These are phyloP conservation scores for Albifimbria verrucaria DNA, from an alignment of 2,329 filamentous ascomycete species.

Conservation along the genomic window DNA sequence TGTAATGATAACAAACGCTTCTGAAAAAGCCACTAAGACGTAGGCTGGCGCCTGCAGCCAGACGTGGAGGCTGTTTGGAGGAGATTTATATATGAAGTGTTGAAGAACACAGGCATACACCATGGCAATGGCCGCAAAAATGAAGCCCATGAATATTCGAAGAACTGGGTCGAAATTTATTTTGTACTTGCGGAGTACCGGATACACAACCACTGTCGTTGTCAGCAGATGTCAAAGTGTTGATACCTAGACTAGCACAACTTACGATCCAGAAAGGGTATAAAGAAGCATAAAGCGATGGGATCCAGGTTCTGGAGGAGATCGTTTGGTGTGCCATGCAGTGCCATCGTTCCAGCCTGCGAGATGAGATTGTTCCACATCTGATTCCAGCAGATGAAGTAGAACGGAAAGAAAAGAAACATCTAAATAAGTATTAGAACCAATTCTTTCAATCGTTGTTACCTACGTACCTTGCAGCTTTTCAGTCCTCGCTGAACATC, in stretches of 20 bases:
- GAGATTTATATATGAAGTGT: conserved; percentile 16
- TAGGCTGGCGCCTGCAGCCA: conserved; percentile 10
- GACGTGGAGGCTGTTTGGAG: conserved; percentile 10
- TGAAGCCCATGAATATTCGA: conserved; percentile 17
- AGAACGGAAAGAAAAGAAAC: conserved; percentile 10
- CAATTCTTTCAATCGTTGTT: too few relatives aligned
- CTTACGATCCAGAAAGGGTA: conserved; percentile 22
- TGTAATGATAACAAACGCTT: conserved; percentile 11
- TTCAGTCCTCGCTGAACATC: conserved; percentile 17
- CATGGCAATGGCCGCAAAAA: conserved; percentile 19
- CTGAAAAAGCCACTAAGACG: conserved; percentile 8
- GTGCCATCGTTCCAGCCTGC: conserved; percentile 18
- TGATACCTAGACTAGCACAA: neutral
- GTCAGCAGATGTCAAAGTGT: neutral
- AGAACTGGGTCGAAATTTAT: conserved; percentile 17
- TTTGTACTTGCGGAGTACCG: conserved; percentile 14
- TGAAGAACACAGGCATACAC: conserved; percentile 16
- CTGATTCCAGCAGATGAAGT: conserved; percentile 15
- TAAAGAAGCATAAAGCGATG: conserved; percentile 21
- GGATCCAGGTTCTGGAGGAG: conserved; percentile 24
- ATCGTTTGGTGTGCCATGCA: conserved; percentile 21
- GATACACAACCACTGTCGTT: conserved; percentile 12
- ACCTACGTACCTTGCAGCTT: conserved; percentile 20
- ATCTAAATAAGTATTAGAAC: conserved; percentile 3
- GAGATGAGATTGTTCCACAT: conserved; percentile 31